Conservation (phyloP, 2,329 filamentous ascomycete genomes). For the Aspergillus novoparasiticus region DNA sequence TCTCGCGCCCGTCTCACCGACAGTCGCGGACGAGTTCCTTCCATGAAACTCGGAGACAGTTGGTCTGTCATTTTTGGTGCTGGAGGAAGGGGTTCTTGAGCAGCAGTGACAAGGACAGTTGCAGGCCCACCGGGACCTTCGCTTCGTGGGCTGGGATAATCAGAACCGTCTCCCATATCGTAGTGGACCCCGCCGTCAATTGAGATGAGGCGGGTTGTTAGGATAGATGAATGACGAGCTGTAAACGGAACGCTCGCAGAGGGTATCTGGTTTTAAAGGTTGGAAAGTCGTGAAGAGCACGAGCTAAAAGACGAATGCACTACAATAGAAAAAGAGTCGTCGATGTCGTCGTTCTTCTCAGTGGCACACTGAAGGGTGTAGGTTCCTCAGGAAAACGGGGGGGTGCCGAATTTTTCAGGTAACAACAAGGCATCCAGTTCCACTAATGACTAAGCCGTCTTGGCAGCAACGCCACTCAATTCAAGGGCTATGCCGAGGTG, state of each 20-base stretch:
- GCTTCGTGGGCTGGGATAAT: slow-evolving; percentile 48
- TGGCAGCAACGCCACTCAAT: slow-evolving; percentile 23
- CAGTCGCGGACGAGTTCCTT: slow-evolving; percentile 42
- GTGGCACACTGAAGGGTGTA: slow-evolving; percentile 17
- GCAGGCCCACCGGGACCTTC: slow-evolving; percentile 42
- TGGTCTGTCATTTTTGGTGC: slow-evolving; percentile 41
- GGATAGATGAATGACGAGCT: slow-evolving; percentile 14
- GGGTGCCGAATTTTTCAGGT: slow-evolving; percentile 32
- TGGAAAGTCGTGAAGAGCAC: background rate
- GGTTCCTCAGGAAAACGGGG: slow-evolving; percentile 22
- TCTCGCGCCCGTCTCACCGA: slow-evolving; percentile 50
- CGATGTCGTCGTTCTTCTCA: slow-evolving; percentile 10
- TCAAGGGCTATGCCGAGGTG: slow-evolving; percentile 7
- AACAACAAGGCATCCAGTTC: slow-evolving; percentile 25
- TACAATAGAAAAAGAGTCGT: slow-evolving; percentile 8
- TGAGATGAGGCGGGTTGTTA: slow-evolving; percentile 24
- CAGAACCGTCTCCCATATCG: slow-evolving; percentile 46
- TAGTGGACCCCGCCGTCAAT: slow-evolving; percentile 34
- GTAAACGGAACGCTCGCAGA: background rate
- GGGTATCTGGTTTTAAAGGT: slow-evolving; percentile 3
- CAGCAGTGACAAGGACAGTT: slow-evolving; percentile 38
- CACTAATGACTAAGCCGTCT: slow-evolving; percentile 23
- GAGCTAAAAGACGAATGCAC: background rate
- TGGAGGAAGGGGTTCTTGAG: slow-evolving; percentile 36
- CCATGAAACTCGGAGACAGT: slow-evolving; percentile 32